Evolutionary conservation across 345 rosid species (phyloP), one percentile per base, ranked within the genome.

Genomic region (Eutrema yunnanense): DNA sequence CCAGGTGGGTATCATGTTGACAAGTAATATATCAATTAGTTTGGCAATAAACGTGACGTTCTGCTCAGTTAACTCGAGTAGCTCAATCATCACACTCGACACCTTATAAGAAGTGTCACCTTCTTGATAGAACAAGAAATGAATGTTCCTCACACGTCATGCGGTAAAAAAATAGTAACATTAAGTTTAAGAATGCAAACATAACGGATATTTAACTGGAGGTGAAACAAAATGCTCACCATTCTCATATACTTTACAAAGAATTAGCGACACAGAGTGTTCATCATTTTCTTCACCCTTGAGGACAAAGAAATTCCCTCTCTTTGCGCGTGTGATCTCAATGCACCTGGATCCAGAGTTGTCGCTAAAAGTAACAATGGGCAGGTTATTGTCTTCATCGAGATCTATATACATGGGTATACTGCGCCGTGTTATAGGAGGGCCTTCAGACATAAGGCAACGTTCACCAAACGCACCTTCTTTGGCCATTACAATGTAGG

Each of bases 81-180:
- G 92, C 81, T 87, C 98, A 67, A 86, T 96, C 98, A 94, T 94
- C 78, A 91, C 98, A 60, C 87, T 82, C 40, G 98, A 90, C 72
- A 94, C 94, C 5, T 92, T 81, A 6, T 82, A 72, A 36, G 94
- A 84, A 30, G 97, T 94, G 71, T 94, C 98, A 27, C 85, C 82
- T 41, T 89, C 91, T n/a, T 84, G 87, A 63, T 73, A 89, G 78
- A 89, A 94, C 43, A 81, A 68, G 73, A 94, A 94, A 82, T 91
- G 92, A 67, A 91, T 87, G 73, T 89, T 86, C 82, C 88, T 90
- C 42, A 82, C 87, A 19, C 84, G 88, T 53, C 90, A 97, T 90
- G 85, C 78, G 55, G 55, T 13, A 64, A 48, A 26, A 36, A 64
- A 76, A 19, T 19, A 40, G 47, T 3, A 27, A 19, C 8, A 47